Base-by-base conservation (phyloP, 805 yeast genomes). In the Saccharomycopsis olivae region DNA sequence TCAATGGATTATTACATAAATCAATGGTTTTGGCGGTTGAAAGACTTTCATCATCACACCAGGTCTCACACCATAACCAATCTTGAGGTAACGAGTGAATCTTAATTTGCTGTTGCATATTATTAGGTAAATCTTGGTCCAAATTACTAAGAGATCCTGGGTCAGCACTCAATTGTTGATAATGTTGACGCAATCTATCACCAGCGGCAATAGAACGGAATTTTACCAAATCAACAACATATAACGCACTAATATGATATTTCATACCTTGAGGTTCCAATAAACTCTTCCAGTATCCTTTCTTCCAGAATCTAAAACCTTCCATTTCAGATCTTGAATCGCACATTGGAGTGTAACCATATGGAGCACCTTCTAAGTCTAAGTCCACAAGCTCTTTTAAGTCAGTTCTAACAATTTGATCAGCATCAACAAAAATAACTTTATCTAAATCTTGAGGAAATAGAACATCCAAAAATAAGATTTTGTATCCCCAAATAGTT, bases 101-200 rank as follows among this genome's bases (percentile, higher is more conserved):
- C 36, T 78, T 79, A 23, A 89, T 57, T 21, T 59, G 56, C 17
- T 64, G 51, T 57, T 92, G 97, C 50, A 88, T 50, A 53, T 84
- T 83, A 58, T 89, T 92, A n/a, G 96, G 87, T 46, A 89, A 67
- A 55, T 92, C 97, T 55, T 89, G 96, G 54, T 87, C 97, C 44
- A 88, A 66, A 52, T 85, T 86, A 9, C 85, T 69, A 42, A 92
- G 62, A 0, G 96, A 87, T 17, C 61, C 66, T 1, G 92, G 81
- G 55, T 87, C 96, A 1, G 75, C 71, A 0, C 95, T 78, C 1
- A 92, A 59, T 35, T 71, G 66, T 53, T 88, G 96, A 58, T 92
- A 89, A 48, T 86, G 95, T 11, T 78, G 70, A 51, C 98, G 75
- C 37, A 92, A 56, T 20, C 65, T 56, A 57, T 89, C 95, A 15